Conservation (phyloP, 306 rosid genomes). For the Herpetospermum pedunculosum region DNA sequence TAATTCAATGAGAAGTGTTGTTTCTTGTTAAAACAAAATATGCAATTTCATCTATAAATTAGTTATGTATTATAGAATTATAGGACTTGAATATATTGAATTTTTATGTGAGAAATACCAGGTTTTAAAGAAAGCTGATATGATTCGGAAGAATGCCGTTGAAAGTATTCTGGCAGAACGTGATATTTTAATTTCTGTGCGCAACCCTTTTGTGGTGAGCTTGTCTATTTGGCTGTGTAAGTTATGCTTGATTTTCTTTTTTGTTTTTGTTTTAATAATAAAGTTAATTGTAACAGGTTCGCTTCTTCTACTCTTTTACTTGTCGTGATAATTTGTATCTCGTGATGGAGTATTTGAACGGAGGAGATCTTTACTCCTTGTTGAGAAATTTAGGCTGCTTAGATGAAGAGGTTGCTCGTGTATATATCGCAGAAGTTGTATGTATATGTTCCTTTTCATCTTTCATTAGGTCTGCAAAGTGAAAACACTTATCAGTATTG, state of each 20-base stretch:
- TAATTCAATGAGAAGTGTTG: too few relatives aligned
- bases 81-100: neutral
- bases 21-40: too few relatives aligned
- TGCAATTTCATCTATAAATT: neutral
- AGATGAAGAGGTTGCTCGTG: slow-evolving; percentile 88
- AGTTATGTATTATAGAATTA: neutral
- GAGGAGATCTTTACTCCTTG: slow-evolving; percentile 94
- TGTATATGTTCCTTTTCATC: slow-evolving; percentile 10
- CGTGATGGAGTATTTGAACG: slow-evolving; percentile 97
- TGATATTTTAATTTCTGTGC: slow-evolving; percentile 92
- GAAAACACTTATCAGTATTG: neutral
- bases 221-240: slow-evolving; percentile 22
- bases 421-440: slow-evolving; percentile 98
- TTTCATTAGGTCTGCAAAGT: neutral
- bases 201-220: slow-evolving; percentile 99
- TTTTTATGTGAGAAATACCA: slow-evolving; percentile 19
- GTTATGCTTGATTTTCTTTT: neutral
- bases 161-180: slow-evolving; percentile 99
- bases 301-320: slow-evolving; percentile 97
- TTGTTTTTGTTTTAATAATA: neutral
- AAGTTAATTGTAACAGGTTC: slow-evolving; percentile 53
- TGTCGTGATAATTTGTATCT: slow-evolving; percentile 92
- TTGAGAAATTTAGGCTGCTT: slow-evolving; percentile 95
- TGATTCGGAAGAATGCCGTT: slow-evolving; percentile 99
- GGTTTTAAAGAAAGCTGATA: slow-evolving; percentile 97